Percentiles rank a stretch among this genome's conserved stretches.
Conservation (phyloP, 768 basidiomycete species). For the Chiua virens region DNA sequence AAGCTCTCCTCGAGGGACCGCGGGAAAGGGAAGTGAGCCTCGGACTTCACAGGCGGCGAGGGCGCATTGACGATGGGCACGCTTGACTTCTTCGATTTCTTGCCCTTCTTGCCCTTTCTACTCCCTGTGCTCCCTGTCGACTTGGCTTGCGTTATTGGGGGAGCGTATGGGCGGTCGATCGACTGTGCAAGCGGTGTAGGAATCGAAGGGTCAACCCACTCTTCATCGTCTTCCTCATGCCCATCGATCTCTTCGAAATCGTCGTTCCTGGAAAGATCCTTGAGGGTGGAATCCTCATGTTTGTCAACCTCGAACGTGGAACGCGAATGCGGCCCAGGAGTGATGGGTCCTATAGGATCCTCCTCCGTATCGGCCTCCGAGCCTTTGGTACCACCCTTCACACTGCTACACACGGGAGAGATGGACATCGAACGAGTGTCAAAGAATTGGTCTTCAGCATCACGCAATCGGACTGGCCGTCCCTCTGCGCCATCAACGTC, state of each 20-base stretch:
- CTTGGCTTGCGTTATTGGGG: constrained; percentile 24
- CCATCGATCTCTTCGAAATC: constrained; percentile 30
- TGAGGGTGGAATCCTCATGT: constrained; percentile 12
- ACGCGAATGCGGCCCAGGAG: constrained; percentile 57
- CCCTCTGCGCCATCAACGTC: constrained; percentile 28
- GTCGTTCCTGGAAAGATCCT: constrained; percentile 29
- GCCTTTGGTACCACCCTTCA: constrained; percentile 41
- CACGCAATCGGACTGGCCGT: constrained; percentile 25
- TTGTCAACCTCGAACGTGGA: constrained; percentile 26
- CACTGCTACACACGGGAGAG: constrained; percentile 40
- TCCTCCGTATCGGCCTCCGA: constrained; percentile 71
- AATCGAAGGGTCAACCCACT: constrained; percentile 70
- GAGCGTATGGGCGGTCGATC: constrained; percentile 24
- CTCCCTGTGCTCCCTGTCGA: constrained; percentile 29
- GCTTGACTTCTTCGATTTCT: constrained; percentile 35
- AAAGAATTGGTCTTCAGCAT: constrained; percentile 50
- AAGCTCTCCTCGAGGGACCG: constrained; percentile 44
- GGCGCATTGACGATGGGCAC: constrained; percentile 42
- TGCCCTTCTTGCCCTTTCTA: constrained; percentile 34
- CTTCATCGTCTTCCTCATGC: constrained; percentile 41
- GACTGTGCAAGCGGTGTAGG: constrained; percentile 37
- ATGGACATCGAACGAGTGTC: constrained; percentile 51
- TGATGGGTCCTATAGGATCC: constrained; percentile 67
- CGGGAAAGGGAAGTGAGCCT: constrained; percentile 65
- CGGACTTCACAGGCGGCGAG: constrained; percentile 25